Conservation (phyloP, 2,329 filamentous ascomycete species). For the Didymella exigua region DNA sequence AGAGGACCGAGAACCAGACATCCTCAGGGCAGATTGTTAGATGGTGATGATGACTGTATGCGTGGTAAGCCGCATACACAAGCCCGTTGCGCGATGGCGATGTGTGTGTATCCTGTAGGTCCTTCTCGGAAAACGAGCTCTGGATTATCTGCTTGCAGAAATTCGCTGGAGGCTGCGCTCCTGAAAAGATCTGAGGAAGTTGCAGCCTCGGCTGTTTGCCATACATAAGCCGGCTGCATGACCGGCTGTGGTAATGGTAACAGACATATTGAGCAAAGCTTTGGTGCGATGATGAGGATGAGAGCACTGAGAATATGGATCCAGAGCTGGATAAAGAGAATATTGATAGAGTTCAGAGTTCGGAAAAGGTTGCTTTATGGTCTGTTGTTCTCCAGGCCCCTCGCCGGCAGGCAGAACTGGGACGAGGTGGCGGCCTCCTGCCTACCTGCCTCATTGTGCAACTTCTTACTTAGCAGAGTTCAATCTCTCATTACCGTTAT, state of each 20-base stretch:
- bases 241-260: constrained; percentile 16
- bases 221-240: constrained; percentile 8
- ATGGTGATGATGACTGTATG: constrained; percentile 29
- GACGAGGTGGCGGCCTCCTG: background rate
- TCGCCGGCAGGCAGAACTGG: background rate
- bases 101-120: constrained; percentile 4
- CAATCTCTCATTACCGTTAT: too few species aligned
- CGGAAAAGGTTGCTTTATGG: background rate
- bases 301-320: background rate
- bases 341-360: background rate
- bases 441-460: background rate
- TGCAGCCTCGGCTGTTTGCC: background rate
- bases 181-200: background rate
- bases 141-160: constrained; percentile 13
- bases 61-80: constrained; percentile 21
- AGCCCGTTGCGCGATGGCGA: constrained; percentile 23
- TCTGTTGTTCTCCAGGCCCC: too few species aligned
- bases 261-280: constrained; percentile 12
- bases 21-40: constrained; percentile 34
- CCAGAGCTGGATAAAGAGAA: background rate
- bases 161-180: background rate
- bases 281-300: background rate
- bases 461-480: background rate
- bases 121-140: constrained; percentile 11
- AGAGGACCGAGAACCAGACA: constrained; percentile 34